These are phyloP conservation scores for Diaporthe citrichinensis DNA, from an alignment of 2,329 filamentous ascomycete genomes.

Conservation along the genomic window DNA sequence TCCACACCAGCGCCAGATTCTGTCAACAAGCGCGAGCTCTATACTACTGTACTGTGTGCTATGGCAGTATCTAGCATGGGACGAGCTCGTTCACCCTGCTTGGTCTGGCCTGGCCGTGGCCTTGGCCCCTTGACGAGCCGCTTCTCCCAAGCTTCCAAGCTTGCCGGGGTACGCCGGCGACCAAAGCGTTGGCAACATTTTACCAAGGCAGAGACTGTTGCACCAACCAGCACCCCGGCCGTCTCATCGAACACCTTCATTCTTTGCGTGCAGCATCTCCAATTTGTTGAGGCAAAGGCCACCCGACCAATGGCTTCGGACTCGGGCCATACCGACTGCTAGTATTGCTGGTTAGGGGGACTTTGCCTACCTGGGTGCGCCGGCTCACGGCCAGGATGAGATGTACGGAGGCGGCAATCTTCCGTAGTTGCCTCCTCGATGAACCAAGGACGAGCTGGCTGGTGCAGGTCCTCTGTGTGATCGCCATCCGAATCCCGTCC, in stretches of 20 bases:
- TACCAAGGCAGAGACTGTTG: neutral
- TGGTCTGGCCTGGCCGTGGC: conserved; percentile 10
- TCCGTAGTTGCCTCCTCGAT: neutral
- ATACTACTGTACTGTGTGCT: neutral
- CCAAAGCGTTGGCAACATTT: conserved; percentile 14
- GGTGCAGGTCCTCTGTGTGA: conserved; percentile 19
- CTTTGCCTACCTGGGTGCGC: neutral
- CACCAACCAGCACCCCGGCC: conserved; percentile 5
- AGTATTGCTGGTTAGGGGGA: neutral
- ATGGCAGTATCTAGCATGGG: neutral
- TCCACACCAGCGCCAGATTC: conserved; percentile 14
- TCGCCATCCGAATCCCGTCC: conserved; percentile 15
- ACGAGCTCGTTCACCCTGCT: neutral
- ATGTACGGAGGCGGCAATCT: neutral
- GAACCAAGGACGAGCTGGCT: conserved; percentile 10
- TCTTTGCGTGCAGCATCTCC: neutral
- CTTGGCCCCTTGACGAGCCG: conserved; percentile 17
- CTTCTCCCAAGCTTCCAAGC: conserved; percentile 10
- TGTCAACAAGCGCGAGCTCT: conserved; percentile 11
- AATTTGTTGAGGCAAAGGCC: conserved; percentile 9
- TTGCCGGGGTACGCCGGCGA: conserved; percentile 27
- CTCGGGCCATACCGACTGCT: conserved; percentile 4
- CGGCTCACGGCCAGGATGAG: neutral
- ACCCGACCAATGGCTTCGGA: neutral
- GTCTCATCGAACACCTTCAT: neutral